Base-by-base conservation (phyloP, 2,329 filamentous ascomycete genomes). In the Remersonia thermophila region DNA sequence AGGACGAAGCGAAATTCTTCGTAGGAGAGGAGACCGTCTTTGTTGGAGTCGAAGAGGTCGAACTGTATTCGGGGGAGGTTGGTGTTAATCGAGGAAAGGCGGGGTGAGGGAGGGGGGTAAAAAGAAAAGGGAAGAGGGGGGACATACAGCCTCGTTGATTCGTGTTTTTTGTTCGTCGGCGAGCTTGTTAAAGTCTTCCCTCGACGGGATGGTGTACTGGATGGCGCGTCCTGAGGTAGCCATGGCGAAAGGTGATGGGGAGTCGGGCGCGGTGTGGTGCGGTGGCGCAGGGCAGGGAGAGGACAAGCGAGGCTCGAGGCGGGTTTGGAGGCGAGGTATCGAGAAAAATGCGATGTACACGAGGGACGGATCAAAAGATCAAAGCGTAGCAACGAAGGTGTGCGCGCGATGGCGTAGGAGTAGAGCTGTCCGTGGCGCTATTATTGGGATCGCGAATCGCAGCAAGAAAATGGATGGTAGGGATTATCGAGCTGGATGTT, bases 1-100 rank as follows among this genome's bases (percentile, higher is more conserved):
- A 96, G 79, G 42, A 89, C 86, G 62, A 96, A 91, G 60, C 91
- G 89, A 57, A 96, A 83, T 63, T 98, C 91, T 64, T 96, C 91
- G 67, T 94, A 96, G 65, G 96, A 89, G 55, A 98, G 84, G 59
- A 83, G 78, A 32, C 79, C 74, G 63, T 96, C 87, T 58, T 93
- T 89, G 68, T 96, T 89, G 53, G 94, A 81, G 58, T 96, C 91
- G 69, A 98, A 96, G 47, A 96, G 77, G 43, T 80, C 79, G 61
- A 96, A 96, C 82, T 93, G n/a, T n/a, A n/a, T n/a, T n/a, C 29
- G 6, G 30, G 30, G 27, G 35, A 10, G 12, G 14, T 20, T 27
- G 29, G n/a, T n/a, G n/a, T n/a, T n/a, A n/a, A n/a, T n/a, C n/a
- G n/a, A n/a, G n/a, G n/a, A n/a, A 30, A 26, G 35, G 12, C 11